Percentiles rank a stretch among this genome's conserved stretches.
Conservation (phyloP, 495 filamentous ascomycete species). For the Haplographium delicatum region DNA sequence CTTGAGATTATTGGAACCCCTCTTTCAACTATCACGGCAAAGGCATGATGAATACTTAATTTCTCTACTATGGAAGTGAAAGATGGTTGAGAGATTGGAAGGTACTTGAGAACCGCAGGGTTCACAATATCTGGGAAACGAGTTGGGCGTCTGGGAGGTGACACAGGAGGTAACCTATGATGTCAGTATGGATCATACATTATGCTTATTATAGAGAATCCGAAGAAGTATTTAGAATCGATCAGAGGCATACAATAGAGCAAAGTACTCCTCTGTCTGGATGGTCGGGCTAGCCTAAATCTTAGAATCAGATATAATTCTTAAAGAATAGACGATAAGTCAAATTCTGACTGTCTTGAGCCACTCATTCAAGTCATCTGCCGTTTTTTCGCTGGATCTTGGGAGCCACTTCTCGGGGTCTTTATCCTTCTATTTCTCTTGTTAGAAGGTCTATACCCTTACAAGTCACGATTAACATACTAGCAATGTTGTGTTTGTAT, state of each 20-base stretch:
- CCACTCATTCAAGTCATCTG: background rate
- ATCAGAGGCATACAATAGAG: background rate
- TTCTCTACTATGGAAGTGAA: background rate
- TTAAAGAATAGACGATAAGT: background rate
- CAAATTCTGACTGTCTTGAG: background rate
- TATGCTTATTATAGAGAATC: background rate
- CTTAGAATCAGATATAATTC: background rate
- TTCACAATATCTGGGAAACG: background rate
- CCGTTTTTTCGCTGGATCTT: background rate
- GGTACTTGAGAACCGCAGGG: background rate
- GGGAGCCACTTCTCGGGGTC: background rate
- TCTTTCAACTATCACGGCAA: background rate
- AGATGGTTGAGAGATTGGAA: background rate
- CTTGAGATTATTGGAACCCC: background rate
- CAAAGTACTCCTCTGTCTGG: background rate
- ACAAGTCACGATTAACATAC: background rate
- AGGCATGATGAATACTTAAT: background rate
- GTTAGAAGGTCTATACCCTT: background rate
- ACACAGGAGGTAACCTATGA: too few species aligned
- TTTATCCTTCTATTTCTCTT: background rate
- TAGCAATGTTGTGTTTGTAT: background rate
- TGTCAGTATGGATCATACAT: too few species aligned
- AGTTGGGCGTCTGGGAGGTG: background rate
- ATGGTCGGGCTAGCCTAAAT: background rate
- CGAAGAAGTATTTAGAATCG: background rate